phyloP scores from a whole-genome alignment of 129 eudicot species.

The Lactuca saligna region DNA sequence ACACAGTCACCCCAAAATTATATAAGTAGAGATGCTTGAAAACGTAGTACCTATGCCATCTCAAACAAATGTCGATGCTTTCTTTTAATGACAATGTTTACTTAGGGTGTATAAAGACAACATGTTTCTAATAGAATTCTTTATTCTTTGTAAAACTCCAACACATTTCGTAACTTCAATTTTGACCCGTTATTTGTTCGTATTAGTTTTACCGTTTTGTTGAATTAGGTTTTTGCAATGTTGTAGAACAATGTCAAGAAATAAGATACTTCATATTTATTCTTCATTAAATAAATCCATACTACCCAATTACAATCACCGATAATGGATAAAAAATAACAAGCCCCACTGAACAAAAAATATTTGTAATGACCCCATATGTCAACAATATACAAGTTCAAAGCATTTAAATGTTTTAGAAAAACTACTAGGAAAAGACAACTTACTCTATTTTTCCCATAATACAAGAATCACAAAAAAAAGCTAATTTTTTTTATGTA shows the following conservation, averaged over 20 bases:
- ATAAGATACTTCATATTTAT: background rate
- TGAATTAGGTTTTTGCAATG: background rate
- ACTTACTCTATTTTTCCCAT: background rate
- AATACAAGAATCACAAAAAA: background rate
- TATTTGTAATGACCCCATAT: background rate
- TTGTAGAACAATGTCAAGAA: too few species aligned
- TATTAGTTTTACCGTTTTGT: background rate
- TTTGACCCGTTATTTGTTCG: background rate
- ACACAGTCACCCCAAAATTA: background rate
- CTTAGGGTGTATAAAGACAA: too few species aligned
- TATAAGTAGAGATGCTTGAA: background rate
- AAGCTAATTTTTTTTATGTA: too few species aligned
- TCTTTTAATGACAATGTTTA: too few species aligned
- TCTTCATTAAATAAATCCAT: background rate
- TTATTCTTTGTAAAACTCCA: too few species aligned
- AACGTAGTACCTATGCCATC: background rate
- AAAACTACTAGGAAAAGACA: background rate
- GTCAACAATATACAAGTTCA: background rate
- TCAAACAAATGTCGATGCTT: background rate
- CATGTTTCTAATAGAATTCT: too few species aligned
- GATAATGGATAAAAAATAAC: too few species aligned
- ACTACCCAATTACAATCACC: background rate
- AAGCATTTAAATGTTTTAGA: background rate
- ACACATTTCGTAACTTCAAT: background rate
- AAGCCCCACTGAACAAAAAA: too few species aligned